A percentile compares a stretch with the other conserved stretches of the same genome.
Evolutionary conservation across 2,329 filamentous ascomycete species (phyloP).

Genomic region (Botrytis sinoallii): DNA sequence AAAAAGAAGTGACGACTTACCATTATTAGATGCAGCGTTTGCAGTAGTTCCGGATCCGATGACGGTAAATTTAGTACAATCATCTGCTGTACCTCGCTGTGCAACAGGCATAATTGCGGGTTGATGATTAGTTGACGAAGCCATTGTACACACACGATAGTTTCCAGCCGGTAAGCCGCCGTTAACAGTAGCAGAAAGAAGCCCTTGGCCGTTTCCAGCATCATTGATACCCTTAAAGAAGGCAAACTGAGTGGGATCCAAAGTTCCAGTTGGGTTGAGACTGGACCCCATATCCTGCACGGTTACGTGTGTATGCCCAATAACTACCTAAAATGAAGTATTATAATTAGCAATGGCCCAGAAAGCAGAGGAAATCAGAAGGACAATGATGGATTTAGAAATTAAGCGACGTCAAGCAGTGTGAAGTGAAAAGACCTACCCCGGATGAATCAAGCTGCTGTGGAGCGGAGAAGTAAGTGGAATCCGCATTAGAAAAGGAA

Average conservation of each 20-base stretch:
- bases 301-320: conserved; percentile 43
- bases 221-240: conserved; percentile 46
- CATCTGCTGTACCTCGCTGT: conserved; percentile 46
- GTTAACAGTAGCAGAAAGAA: conserved; percentile 40
- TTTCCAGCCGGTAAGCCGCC: conserved; percentile 43
- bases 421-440: not conserved
- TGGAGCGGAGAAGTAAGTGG: conserved; percentile 42
- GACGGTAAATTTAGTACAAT: conserved; percentile 46
- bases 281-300: conserved; percentile 40
- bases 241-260: conserved; percentile 38
- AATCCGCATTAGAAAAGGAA: conserved; percentile 41
- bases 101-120: conserved; percentile 45
- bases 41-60: conserved; percentile 28
- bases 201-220: conserved; percentile 41
- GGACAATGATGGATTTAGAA: too few species aligned
- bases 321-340: conserved; percentile 28
- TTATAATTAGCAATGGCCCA: not conserved
- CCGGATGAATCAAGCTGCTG: conserved; percentile 30
- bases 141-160: conserved; percentile 46
- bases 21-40: conserved; percentile 25
- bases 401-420: not conserved
- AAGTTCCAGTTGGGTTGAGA: conserved; percentile 35
- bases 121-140: conserved; percentile 44
- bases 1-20: not conserved
- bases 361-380: not conserved